Conservation (phyloP, 495 filamentous ascomycete genomes). For the Hyaloscypha bicolor region DNA sequence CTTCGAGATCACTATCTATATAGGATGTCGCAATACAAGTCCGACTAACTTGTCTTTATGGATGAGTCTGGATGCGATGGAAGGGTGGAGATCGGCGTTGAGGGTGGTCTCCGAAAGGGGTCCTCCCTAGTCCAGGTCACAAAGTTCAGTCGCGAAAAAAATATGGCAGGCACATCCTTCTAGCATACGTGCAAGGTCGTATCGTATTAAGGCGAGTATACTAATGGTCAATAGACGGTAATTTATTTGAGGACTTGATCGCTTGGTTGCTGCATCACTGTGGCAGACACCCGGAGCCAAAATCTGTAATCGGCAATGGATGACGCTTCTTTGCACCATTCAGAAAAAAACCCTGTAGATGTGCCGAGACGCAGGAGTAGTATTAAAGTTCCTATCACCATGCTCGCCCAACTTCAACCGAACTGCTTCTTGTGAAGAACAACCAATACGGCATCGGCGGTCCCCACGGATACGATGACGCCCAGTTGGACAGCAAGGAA, state of each 20-base stretch:
- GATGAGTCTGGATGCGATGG: conserved; percentile 40
- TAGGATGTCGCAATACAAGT: conserved; percentile 23
- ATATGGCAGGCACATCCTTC: conserved; percentile 44
- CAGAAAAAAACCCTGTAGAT: conserved; percentile 37
- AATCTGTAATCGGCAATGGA: conserved; percentile 47
- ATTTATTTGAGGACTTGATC: conserved; percentile 46
- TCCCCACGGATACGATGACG: too few relatives aligned
- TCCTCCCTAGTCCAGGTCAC: conserved; percentile 28
- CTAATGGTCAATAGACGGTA: conserved; percentile 41
- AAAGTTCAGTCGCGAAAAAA: conserved; percentile 28
- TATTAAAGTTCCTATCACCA: conserved; percentile 40
- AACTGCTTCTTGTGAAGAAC: too few relatives aligned
- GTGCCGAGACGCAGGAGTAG: conserved; percentile 41
- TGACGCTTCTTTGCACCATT: conserved; percentile 45
- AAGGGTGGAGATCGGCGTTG: conserved; percentile 31
- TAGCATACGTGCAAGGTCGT: conserved; percentile 44
- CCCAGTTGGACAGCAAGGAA: too few relatives aligned
- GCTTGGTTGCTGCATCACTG: conserved; percentile 41
- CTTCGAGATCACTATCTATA: conserved; percentile 19
- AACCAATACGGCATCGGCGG: too few relatives aligned
- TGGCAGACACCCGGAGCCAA: conserved; percentile 39
- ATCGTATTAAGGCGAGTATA: conserved; percentile 40
- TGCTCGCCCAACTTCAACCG: conserved; percentile 40
- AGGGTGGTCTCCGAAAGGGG: conserved; percentile 37
- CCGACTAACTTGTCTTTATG: conserved; percentile 39